A percentile compares a stretch with the other conserved stretches of the same genome.
Conservation (phyloP, 116 monocot species). For the Zostera marina region DNA sequence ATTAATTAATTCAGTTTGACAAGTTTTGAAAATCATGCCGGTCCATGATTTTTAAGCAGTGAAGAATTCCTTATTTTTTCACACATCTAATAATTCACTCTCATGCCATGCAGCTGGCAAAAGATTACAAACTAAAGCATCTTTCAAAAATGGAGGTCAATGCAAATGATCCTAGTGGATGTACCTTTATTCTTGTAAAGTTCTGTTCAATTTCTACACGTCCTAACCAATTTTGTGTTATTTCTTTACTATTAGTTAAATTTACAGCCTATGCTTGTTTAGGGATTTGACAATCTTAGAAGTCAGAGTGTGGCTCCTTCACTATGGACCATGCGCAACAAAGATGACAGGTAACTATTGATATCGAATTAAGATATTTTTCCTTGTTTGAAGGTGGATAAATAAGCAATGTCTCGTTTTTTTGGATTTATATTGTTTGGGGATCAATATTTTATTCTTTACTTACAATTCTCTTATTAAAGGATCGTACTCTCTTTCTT, state of each 20-base stretch:
- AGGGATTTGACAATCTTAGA: conserved; percentile 99
- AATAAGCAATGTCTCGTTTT: neutral
- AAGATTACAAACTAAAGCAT: conserved; percentile 94
- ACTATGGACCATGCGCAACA: conserved; percentile 94
- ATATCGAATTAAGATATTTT: neutral
- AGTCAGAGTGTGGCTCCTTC: conserved; percentile 92
- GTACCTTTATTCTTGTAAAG: conserved; percentile 86
- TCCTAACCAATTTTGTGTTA: neutral
- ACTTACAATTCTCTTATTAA: neutral
- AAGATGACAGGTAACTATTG: conserved; percentile 69
- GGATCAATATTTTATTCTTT: neutral
- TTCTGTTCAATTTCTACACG: neutral
- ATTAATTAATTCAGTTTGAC: too few relatives aligned
- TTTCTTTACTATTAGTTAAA: conserved; percentile 1
- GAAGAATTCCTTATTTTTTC: neutral
- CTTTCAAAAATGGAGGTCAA: conserved; percentile 80
- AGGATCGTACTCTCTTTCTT: conserved; percentile 4
- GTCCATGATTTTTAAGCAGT: neutral
- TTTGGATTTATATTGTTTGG: neutral
- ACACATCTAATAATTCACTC: neutral
- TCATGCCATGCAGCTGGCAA: conserved; percentile 46
- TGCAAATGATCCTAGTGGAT: conserved; percentile 79
- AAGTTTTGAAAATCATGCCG: neutral
- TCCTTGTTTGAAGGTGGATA: neutral
- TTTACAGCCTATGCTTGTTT: neutral